Percentiles rank a stretch among this genome's conserved stretches.
phyloP scores from a whole-genome alignment of 73 alveolate genomes.

The Breviolum minutum region DNA sequence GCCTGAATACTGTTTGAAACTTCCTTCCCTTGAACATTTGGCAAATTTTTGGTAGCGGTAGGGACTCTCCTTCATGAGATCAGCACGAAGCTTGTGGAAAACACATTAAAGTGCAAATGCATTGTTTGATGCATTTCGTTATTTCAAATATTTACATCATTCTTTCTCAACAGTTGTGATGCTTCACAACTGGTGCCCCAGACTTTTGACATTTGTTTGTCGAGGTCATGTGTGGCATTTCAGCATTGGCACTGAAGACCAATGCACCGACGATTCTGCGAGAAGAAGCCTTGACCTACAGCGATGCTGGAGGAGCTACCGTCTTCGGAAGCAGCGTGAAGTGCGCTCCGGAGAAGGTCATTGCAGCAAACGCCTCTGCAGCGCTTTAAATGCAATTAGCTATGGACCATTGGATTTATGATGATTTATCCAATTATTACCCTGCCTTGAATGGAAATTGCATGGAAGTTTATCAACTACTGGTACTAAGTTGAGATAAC shows the following conservation, averaged over 20 bases:
- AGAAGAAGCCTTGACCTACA: conserved; percentile 95
- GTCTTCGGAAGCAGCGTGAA: conserved; percentile 95
- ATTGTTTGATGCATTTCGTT: too few relatives aligned
- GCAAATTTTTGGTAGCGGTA: too few relatives aligned
- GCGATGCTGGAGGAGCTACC: conserved; percentile 82
- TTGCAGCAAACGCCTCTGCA: conserved; percentile 97
- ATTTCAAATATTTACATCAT: too few relatives aligned
- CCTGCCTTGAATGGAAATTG: background rate
- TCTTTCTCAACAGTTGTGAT: too few relatives aligned
- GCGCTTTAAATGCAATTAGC: background rate
- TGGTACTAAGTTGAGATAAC: background rate
- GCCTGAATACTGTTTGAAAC: too few relatives aligned
- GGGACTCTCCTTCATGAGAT: too few relatives aligned
- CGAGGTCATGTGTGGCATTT: conserved; percentile 97
- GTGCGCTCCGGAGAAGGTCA: conserved; percentile 97
- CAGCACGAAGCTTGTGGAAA: too few relatives aligned
- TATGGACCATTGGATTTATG: background rate
- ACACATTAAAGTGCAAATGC: too few relatives aligned
- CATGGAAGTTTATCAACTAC: background rate
- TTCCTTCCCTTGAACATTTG: too few relatives aligned
- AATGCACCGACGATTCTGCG: conserved; percentile 97
- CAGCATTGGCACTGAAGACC: conserved; percentile 98
- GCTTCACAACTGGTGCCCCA: background rate
- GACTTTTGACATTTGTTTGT: background rate
- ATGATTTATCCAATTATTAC: background rate